A percentile compares a stretch with the other conserved stretches of the same genome.
These are phyloP conservation scores for Phlyctochytrium bullatum DNA, from an alignment of 192 early-diverging fungal genomes.

Conservation along the genomic window DNA sequence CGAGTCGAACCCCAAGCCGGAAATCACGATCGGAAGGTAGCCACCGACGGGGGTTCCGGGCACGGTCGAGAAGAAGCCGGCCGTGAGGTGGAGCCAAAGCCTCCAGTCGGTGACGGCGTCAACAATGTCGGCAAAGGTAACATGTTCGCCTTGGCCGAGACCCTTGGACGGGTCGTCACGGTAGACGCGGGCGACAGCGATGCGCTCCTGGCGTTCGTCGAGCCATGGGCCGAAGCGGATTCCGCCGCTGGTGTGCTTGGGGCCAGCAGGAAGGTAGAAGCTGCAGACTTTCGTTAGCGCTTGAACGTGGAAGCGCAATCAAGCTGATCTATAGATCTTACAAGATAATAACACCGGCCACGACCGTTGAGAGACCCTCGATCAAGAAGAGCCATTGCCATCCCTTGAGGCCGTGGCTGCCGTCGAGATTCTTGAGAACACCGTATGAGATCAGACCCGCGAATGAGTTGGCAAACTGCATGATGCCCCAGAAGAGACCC, in stretches of 20 bases:
- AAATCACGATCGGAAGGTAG: slow-evolving; percentile 33
- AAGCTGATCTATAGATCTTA: too few relatives aligned
- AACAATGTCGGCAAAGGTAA: slow-evolving; percentile 17
- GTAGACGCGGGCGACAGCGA: slow-evolving; percentile 59
- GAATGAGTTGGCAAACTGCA: slow-evolving; percentile 44
- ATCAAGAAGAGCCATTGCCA: slow-evolving; percentile 71
- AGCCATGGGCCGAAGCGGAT: slow-evolving; percentile 35
- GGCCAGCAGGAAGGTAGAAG: slow-evolving; percentile 51
- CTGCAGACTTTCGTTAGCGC: too few relatives aligned
- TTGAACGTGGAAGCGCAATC: too few relatives aligned
- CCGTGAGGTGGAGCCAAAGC: slow-evolving; percentile 27
- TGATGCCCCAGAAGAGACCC: slow-evolving; percentile 25
- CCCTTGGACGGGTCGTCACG: slow-evolving; percentile 57
- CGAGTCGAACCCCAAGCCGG: slow-evolving; percentile 30
- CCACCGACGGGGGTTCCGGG: slow-evolving; percentile 10
- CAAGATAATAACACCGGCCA: slow-evolving; percentile 48
- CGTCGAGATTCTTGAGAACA: slow-evolving; percentile 49
- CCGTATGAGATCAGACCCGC: slow-evolving; percentile 56
- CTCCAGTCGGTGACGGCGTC: slow-evolving; percentile 24
- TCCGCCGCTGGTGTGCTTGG: slow-evolving; percentile 36
- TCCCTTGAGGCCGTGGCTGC: slow-evolving; percentile 50
- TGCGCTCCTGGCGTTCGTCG: slow-evolving; percentile 51
- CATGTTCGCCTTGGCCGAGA: slow-evolving; percentile 8
- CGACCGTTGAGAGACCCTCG: slow-evolving; percentile 55
- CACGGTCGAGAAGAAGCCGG: slow-evolving; percentile 16